These are phyloP conservation scores for Myrica gale DNA, from an alignment of 306 rosid species.

Conservation along the genomic window DNA sequence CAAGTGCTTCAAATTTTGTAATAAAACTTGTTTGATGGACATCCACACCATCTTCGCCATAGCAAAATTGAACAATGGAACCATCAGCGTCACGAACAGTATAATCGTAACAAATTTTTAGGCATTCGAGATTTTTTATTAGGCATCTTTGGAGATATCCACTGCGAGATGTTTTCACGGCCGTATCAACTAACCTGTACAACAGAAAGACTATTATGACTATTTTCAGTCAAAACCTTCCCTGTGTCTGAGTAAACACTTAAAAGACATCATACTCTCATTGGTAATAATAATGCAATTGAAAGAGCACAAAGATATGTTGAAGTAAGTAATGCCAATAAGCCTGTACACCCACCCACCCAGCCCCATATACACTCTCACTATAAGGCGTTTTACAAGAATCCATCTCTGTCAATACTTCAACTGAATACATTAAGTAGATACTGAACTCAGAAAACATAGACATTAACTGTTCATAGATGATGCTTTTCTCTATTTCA, in stretches of 20 bases:
- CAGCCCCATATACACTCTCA: background rate
- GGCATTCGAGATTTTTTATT: constrained; percentile 83
- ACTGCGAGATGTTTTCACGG: constrained; percentile 98
- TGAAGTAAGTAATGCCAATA: background rate
- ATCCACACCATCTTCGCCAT: constrained; percentile 97
- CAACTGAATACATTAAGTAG: background rate
- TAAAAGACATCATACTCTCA: background rate
- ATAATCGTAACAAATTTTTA: constrained; percentile 77
- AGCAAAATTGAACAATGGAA: constrained; percentile 76
- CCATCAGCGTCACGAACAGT: constrained; percentile 98
- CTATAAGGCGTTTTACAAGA: background rate
- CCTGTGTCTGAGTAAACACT: background rate
- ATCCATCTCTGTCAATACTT: background rate
- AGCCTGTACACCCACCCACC: background rate
- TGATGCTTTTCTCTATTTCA: background rate
- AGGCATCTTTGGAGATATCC: constrained; percentile 96
- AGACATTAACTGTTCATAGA: background rate
- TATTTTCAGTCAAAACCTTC: constrained; percentile 3
- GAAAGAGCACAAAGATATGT: background rate
- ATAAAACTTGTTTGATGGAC: constrained; percentile 86
- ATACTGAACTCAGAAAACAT: background rate
- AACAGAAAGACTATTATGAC: constrained; percentile 7
- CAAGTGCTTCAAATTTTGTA: constrained; percentile 69
- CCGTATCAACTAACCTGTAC: constrained; percentile 89
- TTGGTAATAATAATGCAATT: background rate